Evolutionary conservation across 2,329 filamentous ascomycete genomes (phyloP), one percentile per base, ranked within the genome.

Genomic region (Neonectria neomacrospora): DNA sequence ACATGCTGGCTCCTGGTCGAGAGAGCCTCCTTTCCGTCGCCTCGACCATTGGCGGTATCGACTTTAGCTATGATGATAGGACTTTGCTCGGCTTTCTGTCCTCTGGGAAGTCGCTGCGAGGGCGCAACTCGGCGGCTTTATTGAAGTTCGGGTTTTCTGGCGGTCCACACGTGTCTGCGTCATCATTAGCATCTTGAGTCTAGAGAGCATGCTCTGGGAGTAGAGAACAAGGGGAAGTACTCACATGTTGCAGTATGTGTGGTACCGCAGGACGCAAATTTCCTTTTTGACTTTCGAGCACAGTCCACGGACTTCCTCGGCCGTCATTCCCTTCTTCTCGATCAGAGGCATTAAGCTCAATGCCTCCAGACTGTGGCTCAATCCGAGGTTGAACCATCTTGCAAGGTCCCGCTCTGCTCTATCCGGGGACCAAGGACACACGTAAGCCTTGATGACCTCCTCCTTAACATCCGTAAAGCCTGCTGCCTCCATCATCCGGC

Each of bases 381-480:
- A 82, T 41, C 89, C 90, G 23, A 95, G 81, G 73, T 95, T 94
- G 79, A 96, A 97, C 91, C 92, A 97, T 61, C 89, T 85, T 30
- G 91, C 93, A 56, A 94, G 85, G 47, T 90, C 86, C 65, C 88
- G 89, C 69, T 89, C 84, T 66, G 88, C 83, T 26, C 84, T 81
- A 70, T 92, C 88, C 26, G 81, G 77, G 62, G 88, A 86, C 91
- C 92, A 95, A 23, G 89, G 88, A 73, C 91, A 95, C 74, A 93
- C 83, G 30, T 93, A 92, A 37, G 95, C 81, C 61, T 85, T 85
- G 65, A 92, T 88, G 54, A 88, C 83, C 64, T 87, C 83, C 75
- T 95, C 90, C 66, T 86, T 85, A 70, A 97, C 88, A 64, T 97
- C 90, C 39, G 89, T 88, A 75, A 97, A 97, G 14, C 95, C 95